These are phyloP conservation scores for Neurospora sp. DNA, from an alignment of 495 filamentous ascomycete genomes.

Conservation along the genomic window DNA sequence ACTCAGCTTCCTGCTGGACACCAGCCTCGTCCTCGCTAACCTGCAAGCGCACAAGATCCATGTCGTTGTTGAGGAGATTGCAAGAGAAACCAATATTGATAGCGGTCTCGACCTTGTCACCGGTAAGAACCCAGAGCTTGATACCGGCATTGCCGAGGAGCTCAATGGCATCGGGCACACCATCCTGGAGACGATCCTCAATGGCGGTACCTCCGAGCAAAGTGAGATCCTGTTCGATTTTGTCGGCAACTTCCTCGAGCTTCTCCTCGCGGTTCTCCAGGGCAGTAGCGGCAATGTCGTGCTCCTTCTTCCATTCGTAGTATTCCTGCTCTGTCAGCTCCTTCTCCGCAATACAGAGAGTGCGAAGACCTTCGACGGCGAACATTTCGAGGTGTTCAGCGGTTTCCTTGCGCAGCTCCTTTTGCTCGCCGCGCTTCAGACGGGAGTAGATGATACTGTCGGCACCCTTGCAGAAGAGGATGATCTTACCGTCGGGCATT, in stretches of 20 bases:
- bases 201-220: conserved; percentile 95
- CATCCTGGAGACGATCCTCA: conserved; percentile 94
- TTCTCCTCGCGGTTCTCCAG: conserved; percentile 88
- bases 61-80: conserved; percentile 92
- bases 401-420: conserved; percentile 69
- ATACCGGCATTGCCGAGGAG: conserved; percentile 90
- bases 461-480: conserved; percentile 95
- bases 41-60: conserved; percentile 93
- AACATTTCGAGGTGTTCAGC: conserved; percentile 96
- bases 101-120: conserved; percentile 97
- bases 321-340: conserved; percentile 83
- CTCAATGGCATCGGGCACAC: conserved; percentile 93
- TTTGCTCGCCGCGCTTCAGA: conserved; percentile 73
- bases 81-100: conserved; percentile 99
- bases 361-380: conserved; percentile 88
- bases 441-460: conserved; percentile 97
- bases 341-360: conserved; percentile 86
- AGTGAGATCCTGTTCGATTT: conserved; percentile 81
- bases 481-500: conserved; percentile 89
- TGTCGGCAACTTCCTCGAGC: conserved; percentile 79
- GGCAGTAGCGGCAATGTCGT: conserved; percentile 78
- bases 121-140: conserved; percentile 98
- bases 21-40: conserved; percentile 57
- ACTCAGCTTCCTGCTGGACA: conserved; percentile 23
- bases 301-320: conserved; percentile 69